Percentiles rank a stretch among this genome's conserved stretches.
Evolutionary conservation across 2,329 filamentous ascomycete genomes (phyloP).

Genomic region (Amphichorda felina): DNA sequence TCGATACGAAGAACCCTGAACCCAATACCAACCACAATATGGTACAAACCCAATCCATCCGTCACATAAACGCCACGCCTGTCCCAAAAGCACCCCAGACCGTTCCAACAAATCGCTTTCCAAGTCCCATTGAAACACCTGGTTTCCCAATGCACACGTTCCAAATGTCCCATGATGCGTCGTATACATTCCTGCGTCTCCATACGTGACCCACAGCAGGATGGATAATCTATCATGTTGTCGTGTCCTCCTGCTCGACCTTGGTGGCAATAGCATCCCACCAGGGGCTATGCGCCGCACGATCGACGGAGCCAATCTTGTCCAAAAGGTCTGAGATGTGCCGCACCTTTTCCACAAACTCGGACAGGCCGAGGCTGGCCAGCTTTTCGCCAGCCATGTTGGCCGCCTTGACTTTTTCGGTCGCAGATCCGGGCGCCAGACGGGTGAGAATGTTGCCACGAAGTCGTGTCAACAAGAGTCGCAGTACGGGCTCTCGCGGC

Average conservation of each 20-base stretch:
- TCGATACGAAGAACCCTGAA: too few relatives aligned
- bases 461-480: slow-evolving; percentile 56
- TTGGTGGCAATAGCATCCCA: slow-evolving; percentile 55
- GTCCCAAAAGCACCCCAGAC: too few relatives aligned
- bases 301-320: slow-evolving; percentile 54
- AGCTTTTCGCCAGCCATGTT: slow-evolving; percentile 59
- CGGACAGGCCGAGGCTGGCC: slow-evolving; percentile 56
- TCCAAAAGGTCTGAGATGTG: slow-evolving; percentile 58
- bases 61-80: too few relatives aligned
- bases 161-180: too few relatives aligned
- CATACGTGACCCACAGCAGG: too few relatives aligned
- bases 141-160: too few relatives aligned
- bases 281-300: slow-evolving; percentile 55
- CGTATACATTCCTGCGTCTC: too few relatives aligned
- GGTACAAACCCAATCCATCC: too few relatives aligned
- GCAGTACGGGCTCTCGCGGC: slow-evolving; percentile 44
- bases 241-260: slow-evolving; percentile 29
- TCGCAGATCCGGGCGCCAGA: slow-evolving; percentile 52
- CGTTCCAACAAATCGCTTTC: too few relatives aligned
- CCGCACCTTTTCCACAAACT: slow-evolving; percentile 59
- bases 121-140: too few relatives aligned
- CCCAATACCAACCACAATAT: too few relatives aligned
- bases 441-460: slow-evolving; percentile 54
- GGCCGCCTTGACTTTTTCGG: slow-evolving; percentile 58
- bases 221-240: neutral